Conservation (phyloP, 192 early-diverging fungal genomes). For the Physocladia obscura region DNA sequence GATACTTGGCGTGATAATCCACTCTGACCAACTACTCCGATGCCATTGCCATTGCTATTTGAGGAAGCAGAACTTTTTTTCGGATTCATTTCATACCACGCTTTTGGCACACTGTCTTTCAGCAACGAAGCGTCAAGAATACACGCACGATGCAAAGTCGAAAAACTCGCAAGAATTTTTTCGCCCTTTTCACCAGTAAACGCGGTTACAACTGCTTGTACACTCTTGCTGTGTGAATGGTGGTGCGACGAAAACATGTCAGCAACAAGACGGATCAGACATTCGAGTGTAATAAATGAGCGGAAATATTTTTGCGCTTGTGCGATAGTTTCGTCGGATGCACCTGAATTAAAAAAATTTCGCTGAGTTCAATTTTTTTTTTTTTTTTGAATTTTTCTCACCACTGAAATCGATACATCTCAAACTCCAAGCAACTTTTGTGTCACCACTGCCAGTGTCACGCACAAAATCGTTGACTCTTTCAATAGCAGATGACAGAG, state of each 20-base stretch:
- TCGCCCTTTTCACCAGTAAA: slow-evolving; percentile 57
- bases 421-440: slow-evolving; percentile 33
- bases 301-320: slow-evolving; percentile 56
- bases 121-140: slow-evolving; percentile 65
- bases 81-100: slow-evolving; percentile 60
- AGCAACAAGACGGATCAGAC: slow-evolving; percentile 61
- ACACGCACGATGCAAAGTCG: slow-evolving; percentile 64
- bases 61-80: slow-evolving; percentile 10
- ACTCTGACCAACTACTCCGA: no score
- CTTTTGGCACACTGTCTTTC: slow-evolving; percentile 57
- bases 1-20: slow-evolving; percentile 19
- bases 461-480: slow-evolving; percentile 50
- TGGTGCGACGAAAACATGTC: slow-evolving; percentile 70
- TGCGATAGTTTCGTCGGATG: neutral
- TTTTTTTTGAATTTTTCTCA: slow-evolving; percentile 9
- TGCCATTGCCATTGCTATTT: neutral
- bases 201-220: slow-evolving; percentile 57
- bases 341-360: slow-evolving; percentile 17
- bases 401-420: slow-evolving; percentile 66
- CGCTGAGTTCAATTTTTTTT: neutral
- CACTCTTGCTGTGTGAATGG: slow-evolving; percentile 65
- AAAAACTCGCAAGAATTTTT: slow-evolving; percentile 52
- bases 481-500: slow-evolving; percentile 49
- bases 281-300: slow-evolving; percentile 60
- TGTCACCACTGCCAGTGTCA: slow-evolving; percentile 30